Conservation (phyloP, 768 basidiomycete genomes). For the Suillus cothurnatus region DNA sequence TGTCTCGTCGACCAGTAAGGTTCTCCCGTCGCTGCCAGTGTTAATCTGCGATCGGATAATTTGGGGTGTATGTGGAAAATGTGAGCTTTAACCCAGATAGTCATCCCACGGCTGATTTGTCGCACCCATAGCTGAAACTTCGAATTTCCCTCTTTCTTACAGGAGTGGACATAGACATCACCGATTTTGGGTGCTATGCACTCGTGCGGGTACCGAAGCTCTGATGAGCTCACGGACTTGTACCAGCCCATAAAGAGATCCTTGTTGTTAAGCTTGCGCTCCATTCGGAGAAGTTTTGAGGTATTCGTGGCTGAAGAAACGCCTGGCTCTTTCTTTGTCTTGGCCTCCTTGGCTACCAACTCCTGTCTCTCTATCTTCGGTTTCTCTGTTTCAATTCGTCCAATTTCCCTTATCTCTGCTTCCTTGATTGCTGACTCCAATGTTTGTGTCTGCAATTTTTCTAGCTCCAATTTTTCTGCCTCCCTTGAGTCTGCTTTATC, state of each 20-base stretch:
- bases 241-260: constrained; percentile 7
- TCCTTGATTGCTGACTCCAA: too few relatives aligned
- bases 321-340: background rate
- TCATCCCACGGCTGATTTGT: constrained; percentile 6
- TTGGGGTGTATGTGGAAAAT: constrained; percentile 7
- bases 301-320: background rate
- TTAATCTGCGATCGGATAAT: background rate
- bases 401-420: background rate
- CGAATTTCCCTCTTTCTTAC: background rate
- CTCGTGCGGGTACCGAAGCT: constrained; percentile 5
- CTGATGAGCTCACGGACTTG: background rate
- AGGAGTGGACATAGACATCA: constrained; percentile 5
- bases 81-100: constrained; percentile 8
- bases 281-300: constrained; percentile 2
- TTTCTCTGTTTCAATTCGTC: background rate
- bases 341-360: background rate
- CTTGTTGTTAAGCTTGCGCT: constrained; percentile 7
- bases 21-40: background rate
- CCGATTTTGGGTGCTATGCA: constrained; percentile 3
- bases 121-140: constrained; percentile 9
- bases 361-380: background rate
- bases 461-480: background rate
- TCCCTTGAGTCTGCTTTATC: background rate
- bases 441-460: too few relatives aligned
- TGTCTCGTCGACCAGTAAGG: constrained; percentile 1